Evolutionary conservation across 108 stramenopile species (phyloP), one percentile per base, ranked within the genome.

Genomic region (Aureococcus anophagefferens): DNA sequence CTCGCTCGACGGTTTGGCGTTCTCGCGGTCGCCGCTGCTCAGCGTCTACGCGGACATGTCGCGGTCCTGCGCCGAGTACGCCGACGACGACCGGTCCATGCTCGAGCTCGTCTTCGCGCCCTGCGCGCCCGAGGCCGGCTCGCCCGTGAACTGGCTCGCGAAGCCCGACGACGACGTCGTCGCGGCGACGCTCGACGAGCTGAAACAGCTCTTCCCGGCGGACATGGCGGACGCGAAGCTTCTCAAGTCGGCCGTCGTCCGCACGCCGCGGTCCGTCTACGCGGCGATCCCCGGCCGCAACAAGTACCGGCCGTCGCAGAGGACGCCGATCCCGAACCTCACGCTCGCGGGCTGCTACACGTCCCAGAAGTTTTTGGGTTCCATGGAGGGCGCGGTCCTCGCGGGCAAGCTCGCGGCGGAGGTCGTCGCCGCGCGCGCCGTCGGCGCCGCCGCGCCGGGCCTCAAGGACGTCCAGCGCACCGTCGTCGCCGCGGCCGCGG

Each of bases 41-140:
- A 79, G 77, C 9, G 89, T 89, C 67, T 89, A 89, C 73, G 89
- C 89, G 4, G 89, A 89, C 70, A 89, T 89, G 89, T 77, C 80
- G 37, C 67, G 71, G 30, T 83, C 80, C 66, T 88, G 87, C 67
- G 85, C 79, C 37, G 89, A 86, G 63, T 89, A 89, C 76, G 77
- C 79, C 25, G 79, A 81, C 68, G 77, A 76, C 67, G 77, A 87
- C 5, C 83, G 81, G 34, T 82, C 83, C 16, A 88, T 89, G 86
- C 75, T 89, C 9, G 87, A 87, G 65, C 76, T 89, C 33, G 89
- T 89, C n/a, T 89, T 89, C 73, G 89, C 89, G 18, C 89, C 89
- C 0, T 71, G 69, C 33, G 66, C 70, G 28, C 64, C 64, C 29
- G 72, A 72, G 30, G 68, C 76, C 64, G 81, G 81, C 32, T 51